Conservation (phyloP, 2,329 filamentous ascomycete species). For the Neonectria coccinea region DNA sequence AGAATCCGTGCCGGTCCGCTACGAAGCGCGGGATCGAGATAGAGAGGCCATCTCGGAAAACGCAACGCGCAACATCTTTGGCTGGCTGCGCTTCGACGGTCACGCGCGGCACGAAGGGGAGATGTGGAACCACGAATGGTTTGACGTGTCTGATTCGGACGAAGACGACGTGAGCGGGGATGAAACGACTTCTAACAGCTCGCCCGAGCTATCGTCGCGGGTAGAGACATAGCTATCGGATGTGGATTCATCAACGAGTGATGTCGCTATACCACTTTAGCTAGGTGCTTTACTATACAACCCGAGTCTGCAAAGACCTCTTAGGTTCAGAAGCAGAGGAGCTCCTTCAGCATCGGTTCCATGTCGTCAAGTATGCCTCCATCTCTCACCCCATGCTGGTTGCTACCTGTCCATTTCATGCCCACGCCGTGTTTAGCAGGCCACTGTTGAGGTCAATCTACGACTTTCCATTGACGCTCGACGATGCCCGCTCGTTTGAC, state of each 20-base stretch:
- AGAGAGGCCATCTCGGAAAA: conserved; percentile 44
- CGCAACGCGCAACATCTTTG: conserved; percentile 46
- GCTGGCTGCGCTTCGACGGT: conserved; percentile 45
- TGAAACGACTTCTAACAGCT: conserved; percentile 11
- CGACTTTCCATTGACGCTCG: too few species aligned
- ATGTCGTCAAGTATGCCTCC: too few species aligned
- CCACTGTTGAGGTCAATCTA: too few species aligned
- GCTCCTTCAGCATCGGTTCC: too few species aligned
- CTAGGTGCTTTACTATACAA: neutral
- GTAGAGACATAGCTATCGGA: conserved; percentile 12
- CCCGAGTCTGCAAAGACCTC: too few species aligned
- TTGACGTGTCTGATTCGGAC: conserved; percentile 38
- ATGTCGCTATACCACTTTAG: neutral
- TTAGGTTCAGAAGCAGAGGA: too few species aligned
- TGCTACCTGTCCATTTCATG: too few species aligned
- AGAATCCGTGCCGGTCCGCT: conserved; percentile 2
- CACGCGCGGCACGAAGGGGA: conserved; percentile 38
- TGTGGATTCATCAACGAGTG: conserved; percentile 6
- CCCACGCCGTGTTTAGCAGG: too few species aligned
- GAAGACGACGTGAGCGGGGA: conserved; percentile 31
- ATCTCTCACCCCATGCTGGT: too few species aligned
- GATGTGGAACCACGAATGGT: conserved; percentile 42
- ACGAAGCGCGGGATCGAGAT: conserved; percentile 26
- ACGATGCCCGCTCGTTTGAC: too few species aligned
- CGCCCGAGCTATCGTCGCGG: conserved; percentile 1